Conservation (phyloP, 2,329 filamentous ascomycete species). For the Xylaria multiplex region DNA sequence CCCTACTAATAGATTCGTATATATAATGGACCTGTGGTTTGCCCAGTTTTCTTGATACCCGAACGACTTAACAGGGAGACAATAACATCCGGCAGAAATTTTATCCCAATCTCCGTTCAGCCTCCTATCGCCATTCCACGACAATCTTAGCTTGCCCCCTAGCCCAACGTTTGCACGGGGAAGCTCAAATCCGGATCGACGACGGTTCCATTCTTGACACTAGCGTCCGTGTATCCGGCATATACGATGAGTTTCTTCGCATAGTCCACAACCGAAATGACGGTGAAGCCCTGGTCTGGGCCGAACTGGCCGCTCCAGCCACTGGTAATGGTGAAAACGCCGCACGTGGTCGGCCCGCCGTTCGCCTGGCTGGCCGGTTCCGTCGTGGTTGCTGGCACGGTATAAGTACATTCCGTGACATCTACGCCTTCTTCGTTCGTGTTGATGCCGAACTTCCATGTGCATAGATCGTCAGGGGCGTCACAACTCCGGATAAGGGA, state of each 20-base stretch:
- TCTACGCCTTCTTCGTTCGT: conserved; percentile 47
- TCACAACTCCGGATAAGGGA: conserved; percentile 54
- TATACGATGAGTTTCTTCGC: conserved; percentile 58
- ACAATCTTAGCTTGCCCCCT: too few species aligned
- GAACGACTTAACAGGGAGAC: background rate
- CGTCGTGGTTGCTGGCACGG: conserved; percentile 45
- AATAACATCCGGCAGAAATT: background rate
- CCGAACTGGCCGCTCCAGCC: conserved; percentile 68
- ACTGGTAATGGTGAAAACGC: conserved; percentile 62
- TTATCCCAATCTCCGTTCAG: background rate
- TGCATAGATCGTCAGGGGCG: conserved; percentile 51
- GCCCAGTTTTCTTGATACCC: background rate
- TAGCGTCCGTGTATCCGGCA: conserved; percentile 64
- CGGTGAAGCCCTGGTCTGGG: conserved; percentile 62
- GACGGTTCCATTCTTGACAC: conserved; percentile 56
- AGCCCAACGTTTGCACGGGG: conserved; percentile 42
- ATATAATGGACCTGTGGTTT: background rate
- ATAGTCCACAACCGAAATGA: conserved; percentile 61
- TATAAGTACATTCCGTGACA: conserved; percentile 52
- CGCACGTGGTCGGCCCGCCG: conserved; percentile 54
- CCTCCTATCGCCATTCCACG: too few species aligned
- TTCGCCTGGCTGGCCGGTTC: conserved; percentile 49
- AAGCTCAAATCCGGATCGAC: conserved; percentile 60
- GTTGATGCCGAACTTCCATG: conserved; percentile 56
- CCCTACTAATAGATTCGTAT: background rate